Percentiles rank a stretch among this genome's conserved stretches.
Evolutionary conservation across 2,329 filamentous ascomycete genomes (phyloP).

Genomic region (Colletotrichum sp.): DNA sequence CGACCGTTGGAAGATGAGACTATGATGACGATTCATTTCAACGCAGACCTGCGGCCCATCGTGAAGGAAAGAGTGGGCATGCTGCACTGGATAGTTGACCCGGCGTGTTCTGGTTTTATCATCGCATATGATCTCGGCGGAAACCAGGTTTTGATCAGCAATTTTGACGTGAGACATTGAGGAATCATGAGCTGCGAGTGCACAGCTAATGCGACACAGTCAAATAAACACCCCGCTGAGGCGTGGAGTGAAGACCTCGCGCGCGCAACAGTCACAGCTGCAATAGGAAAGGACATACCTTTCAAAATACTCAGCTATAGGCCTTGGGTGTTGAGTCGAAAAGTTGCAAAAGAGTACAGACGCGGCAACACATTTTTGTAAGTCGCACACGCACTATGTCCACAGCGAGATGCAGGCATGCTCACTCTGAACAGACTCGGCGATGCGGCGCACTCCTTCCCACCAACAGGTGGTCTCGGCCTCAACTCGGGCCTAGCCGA

Average conservation of each 20-base stretch:
- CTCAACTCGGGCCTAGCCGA: conserved; percentile 36
- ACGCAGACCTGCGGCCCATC: conserved; percentile 42
- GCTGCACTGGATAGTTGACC: conserved; percentile 50
- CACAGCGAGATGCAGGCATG: background rate
- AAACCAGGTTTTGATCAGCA: conserved; percentile 48
- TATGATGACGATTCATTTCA: conserved; percentile 53
- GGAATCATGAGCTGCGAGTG: no score
- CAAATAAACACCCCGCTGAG: conserved; percentile 36
- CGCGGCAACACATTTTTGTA: conserved; percentile 41
- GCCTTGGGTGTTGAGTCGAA: conserved; percentile 45
- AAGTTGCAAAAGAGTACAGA: conserved; percentile 42
- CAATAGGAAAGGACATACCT: conserved; percentile 34
- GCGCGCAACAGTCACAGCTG: conserved; percentile 34
- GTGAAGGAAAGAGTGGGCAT: conserved; percentile 43
- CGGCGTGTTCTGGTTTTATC: conserved; percentile 45
- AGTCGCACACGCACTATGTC: background rate
- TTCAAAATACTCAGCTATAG: conserved; percentile 44
- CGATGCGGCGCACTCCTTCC: conserved; percentile 37
- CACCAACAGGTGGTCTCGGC: conserved; percentile 35
- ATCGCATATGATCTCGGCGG: conserved; percentile 45
- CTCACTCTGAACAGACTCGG: conserved; percentile 25
- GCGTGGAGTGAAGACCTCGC: conserved; percentile 39
- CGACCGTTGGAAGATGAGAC: conserved; percentile 38
- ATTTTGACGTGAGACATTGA: conserved; percentile 40
- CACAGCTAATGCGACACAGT: conserved; percentile 20